A percentile compares a stretch with the other conserved stretches of the same genome.
Conservation (phyloP, 2,329 filamentous ascomycete genomes). For the Trichoderma simmonsii region DNA sequence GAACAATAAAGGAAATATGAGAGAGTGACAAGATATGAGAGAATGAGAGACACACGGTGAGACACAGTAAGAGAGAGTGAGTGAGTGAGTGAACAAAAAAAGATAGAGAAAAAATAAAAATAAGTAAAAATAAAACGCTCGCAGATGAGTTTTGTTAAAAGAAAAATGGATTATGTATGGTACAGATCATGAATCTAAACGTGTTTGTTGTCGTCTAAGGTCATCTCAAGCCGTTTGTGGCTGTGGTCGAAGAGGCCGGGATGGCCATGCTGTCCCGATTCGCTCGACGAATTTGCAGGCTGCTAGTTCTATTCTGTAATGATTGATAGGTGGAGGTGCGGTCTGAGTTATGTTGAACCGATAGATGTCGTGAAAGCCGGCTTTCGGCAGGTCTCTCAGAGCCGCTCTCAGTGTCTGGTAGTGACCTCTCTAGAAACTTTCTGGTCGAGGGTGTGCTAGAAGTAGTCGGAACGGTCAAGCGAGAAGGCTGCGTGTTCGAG, state of each 20-base stretch:
- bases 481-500: conserved; percentile 45
- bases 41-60: conserved; percentile 20
- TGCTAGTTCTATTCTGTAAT: conserved; percentile 44
- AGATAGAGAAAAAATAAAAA: conserved; percentile 22
- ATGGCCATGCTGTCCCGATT: conserved; percentile 42
- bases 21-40: conserved; percentile 24
- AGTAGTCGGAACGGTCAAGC: conserved; percentile 40
- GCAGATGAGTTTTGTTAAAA: conserved; percentile 21
- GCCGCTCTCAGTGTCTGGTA: conserved; percentile 42
- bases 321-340: conserved; percentile 25
- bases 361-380: conserved; percentile 39
- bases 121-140: conserved; percentile 32
- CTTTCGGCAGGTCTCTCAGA: conserved; percentile 27
- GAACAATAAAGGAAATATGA: background rate
- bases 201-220: conserved; percentile 22
- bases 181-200: conserved; percentile 18
- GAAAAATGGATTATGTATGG: conserved; percentile 26
- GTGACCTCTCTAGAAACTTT: conserved; percentile 48
- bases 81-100: conserved; percentile 17
- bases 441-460: conserved; percentile 38
- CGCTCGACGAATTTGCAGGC: conserved; percentile 41
- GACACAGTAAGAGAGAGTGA: conserved; percentile 18
- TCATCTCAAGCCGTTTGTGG: conserved; percentile 46
- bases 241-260: conserved; percentile 37
- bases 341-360: conserved; percentile 37